These are phyloP conservation scores for Alternaria triticimaculans DNA, from an alignment of 2,329 filamentous ascomycete genomes.

Conservation along the genomic window DNA sequence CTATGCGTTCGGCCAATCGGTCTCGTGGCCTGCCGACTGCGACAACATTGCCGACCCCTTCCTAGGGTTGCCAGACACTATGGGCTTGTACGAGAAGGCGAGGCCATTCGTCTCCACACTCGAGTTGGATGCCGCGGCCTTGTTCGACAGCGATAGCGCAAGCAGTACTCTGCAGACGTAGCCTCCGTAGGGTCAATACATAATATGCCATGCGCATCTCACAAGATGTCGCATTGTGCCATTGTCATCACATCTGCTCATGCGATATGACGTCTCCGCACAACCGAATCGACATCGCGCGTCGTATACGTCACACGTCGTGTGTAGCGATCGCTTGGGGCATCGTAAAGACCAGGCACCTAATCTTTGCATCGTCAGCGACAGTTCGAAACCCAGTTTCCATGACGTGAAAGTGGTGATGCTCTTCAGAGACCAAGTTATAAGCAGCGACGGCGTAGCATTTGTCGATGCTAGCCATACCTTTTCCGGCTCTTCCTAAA, in stretches of 20 bases:
- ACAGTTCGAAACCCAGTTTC: background rate
- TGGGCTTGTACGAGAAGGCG: background rate
- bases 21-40: background rate
- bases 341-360: background rate
- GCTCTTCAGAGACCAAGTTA: slow-evolving; percentile 54
- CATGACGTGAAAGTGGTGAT: background rate
- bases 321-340: background rate
- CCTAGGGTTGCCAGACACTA: background rate
- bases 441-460: slow-evolving; percentile 59
- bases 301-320: background rate
- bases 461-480: slow-evolving; percentile 59
- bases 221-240: background rate
- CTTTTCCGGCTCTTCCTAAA: slow-evolving; percentile 63
- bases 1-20: slow-evolving; percentile 7
- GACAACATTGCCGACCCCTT: slow-evolving; percentile 5
- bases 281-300: background rate
- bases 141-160: slow-evolving; percentile 12
- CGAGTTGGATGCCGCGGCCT: slow-evolving; percentile 23
- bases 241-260: background rate
- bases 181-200: background rate
- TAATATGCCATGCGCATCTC: background rate
- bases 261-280: rapidly evolving
- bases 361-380: slow-evolving; percentile 9
- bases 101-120: slow-evolving; percentile 17
- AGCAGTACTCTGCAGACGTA: background rate